Evolutionary conservation across 495 filamentous ascomycete species (phyloP), one percentile per base, ranked within the genome.

Genomic region (Talaromyces borbonicus): DNA sequence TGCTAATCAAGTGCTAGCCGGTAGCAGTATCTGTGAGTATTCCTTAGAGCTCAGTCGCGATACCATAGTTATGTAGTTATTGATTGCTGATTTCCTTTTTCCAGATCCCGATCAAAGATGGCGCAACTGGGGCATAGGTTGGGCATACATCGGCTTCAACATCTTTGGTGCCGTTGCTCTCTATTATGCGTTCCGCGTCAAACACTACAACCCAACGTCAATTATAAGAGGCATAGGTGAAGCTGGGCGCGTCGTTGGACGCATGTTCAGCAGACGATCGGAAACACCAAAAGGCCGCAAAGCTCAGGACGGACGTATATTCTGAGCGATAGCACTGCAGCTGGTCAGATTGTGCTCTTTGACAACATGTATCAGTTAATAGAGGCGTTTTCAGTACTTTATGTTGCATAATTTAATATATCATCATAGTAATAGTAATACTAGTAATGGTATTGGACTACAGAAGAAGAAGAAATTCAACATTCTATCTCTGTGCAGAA

Each of bases 221-320:
- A 38, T 68, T 46, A 54, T 66, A 4, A 50, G 62, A 15, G 57
- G 63, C 5, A 43, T 64, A 8, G 31, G 51, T 20, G 32, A 56
- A 1, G 50, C 59, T 5, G 63, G 54, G 15, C 54, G 51, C 38
- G 47, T 69, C 16, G 31, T 67, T 5, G 65, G 66, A 38, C 63
- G 62, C 2, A 61, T 64, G 7, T 65, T 69, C 52, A 69, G 63
- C 54, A 55, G 66, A 23, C 54, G 67, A 29, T 78, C 65, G n/a
- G 78, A 67, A 36, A 71, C 73, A 18, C 80, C 78, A n/a, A 74
- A 76, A 49, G 78, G 74, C 30, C 73, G 73, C 49, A 80, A 81
- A 29, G 79, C 79, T 7, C 57, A 64, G 16, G 66, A 69, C 52
- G 66, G 66, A 4, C 52, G 62, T 16, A 22, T 46, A 24, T 46